Evolutionary conservation across 805 yeast genomes (phyloP).

Genomic region (Metschnikowia drakensbergensis): DNA sequence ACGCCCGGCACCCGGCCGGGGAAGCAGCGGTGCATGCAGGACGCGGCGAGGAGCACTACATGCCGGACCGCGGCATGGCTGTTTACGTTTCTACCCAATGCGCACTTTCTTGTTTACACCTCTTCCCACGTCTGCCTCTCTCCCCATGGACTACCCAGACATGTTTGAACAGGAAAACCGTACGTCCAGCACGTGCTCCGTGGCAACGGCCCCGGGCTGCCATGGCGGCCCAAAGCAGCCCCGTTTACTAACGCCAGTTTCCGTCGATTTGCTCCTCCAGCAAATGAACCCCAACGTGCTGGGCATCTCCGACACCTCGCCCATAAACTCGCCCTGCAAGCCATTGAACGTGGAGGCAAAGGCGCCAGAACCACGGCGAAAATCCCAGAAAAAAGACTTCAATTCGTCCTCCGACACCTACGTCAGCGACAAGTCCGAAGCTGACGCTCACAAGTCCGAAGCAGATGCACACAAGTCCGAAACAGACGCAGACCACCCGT

Average conservation of each 20-base stretch:
- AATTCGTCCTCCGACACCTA: slow-evolving; percentile 42
- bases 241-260: slow-evolving; percentile 24
- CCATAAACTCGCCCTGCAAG: slow-evolving; percentile 28
- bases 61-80: neutral
- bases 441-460: neutral
- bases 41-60: neutral
- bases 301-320: slow-evolving; percentile 8
- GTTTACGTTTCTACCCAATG: slow-evolving; percentile 5
- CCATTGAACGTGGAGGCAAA: slow-evolving; percentile 23
- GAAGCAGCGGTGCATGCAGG: no score
- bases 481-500: slow-evolving; percentile 3
- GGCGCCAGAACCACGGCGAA: neutral
- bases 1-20: no score
- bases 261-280: slow-evolving; percentile 28
- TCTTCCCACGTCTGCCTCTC: neutral
- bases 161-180: slow-evolving; percentile 28
- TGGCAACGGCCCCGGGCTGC: no score
- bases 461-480: neutral
- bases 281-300: slow-evolving; percentile 20
- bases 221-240: neutral
- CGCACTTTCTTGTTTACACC: slow-evolving; percentile 1
- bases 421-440: slow-evolving; percentile 27
- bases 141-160: slow-evolving; percentile 12
- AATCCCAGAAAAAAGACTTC: slow-evolving; percentile 20
- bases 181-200: slow-evolving; percentile 14